Conservation (phyloP, 805 yeast genomes). For the Jamesozyma lodderae region DNA sequence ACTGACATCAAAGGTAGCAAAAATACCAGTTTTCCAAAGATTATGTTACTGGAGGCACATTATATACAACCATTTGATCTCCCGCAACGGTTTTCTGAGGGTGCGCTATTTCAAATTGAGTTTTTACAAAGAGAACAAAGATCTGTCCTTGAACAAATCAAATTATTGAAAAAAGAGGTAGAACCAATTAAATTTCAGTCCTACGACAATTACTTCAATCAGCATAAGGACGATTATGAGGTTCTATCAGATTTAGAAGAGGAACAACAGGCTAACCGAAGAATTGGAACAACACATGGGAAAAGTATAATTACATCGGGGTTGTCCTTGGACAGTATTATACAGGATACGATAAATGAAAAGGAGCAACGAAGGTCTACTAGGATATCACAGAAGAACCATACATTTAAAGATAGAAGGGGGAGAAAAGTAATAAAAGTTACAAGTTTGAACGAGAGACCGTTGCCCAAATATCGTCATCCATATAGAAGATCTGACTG, state of each 20-base stretch:
- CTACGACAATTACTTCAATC: slow-evolving; percentile 1
- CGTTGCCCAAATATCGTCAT: not conserved
- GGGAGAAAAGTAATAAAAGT: not conserved
- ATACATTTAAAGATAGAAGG: not conserved
- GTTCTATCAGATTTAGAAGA: not conserved
- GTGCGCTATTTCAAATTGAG: not conserved
- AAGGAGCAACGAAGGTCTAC: not conserved
- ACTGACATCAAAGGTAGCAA: too few species aligned
- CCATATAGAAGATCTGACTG: slow-evolving; percentile 6
- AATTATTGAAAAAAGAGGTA: not conserved
- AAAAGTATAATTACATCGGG: not conserved
- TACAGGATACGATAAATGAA: not conserved
- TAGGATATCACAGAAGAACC: not conserved
- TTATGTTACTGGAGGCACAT: too few species aligned
- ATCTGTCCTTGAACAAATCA: not conserved
- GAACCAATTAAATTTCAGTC: slow-evolving; percentile 1
- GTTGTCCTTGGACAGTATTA: not conserved
- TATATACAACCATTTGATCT: too few species aligned
- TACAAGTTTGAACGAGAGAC: slow-evolving; percentile 2
- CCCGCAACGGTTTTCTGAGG: too few species aligned
- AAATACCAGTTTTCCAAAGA: too few species aligned
- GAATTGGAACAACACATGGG: not conserved
- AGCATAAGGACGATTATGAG: not conserved
- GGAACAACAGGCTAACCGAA: not conserved
- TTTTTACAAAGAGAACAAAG: not conserved